These are phyloP conservation scores for Simplicillium aogashimaense DNA, from an alignment of 2,329 filamentous ascomycete genomes.

Conservation along the genomic window DNA sequence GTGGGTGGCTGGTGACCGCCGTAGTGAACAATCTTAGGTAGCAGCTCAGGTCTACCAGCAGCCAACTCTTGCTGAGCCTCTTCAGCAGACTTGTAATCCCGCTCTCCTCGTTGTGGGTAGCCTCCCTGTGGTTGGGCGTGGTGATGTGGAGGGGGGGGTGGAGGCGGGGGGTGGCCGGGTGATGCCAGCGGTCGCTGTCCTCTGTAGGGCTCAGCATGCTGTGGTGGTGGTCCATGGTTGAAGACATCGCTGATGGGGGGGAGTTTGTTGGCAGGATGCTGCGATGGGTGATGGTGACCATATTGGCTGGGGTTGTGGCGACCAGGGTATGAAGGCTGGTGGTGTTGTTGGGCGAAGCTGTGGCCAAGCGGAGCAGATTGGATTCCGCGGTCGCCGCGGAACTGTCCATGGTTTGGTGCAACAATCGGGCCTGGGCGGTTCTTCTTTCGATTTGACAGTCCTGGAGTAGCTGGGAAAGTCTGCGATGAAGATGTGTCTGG, in stretches of 20 bases:
- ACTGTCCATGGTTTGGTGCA: constrained; percentile 85
- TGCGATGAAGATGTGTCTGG: constrained; percentile 43
- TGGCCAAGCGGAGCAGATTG: constrained; percentile 93
- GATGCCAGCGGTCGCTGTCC: constrained; percentile 63
- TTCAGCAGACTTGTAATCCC: constrained; percentile 92
- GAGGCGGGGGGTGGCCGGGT: constrained; percentile 58
- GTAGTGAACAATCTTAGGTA: constrained; percentile 93
- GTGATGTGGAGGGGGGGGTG: constrained; percentile 30
- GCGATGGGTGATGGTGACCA: constrained; percentile 76
- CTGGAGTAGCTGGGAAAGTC: constrained; percentile 54
- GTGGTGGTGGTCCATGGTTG: constrained; percentile 59
- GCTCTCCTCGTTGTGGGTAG: too few species aligned
- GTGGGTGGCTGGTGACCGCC: constrained; percentile 88
- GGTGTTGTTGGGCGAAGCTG: constrained; percentile 85
- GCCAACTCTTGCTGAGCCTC: constrained; percentile 87
- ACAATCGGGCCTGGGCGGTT: constrained; percentile 88
- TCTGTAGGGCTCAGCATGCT: constrained; percentile 47
- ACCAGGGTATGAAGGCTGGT: constrained; percentile 64
- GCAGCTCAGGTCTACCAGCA: constrained; percentile 81
- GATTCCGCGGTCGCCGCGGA: constrained; percentile 88
- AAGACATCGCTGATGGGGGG: constrained; percentile 95
- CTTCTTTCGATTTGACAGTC: constrained; percentile 64
- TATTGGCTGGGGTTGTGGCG: constrained; percentile 72
- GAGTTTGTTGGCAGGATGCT: constrained; percentile 82
- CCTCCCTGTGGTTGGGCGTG: constrained; percentile 40